phyloP scores from a whole-genome alignment of 768 basidiomycete genomes.

The Leccinum incarnatum region DNA sequence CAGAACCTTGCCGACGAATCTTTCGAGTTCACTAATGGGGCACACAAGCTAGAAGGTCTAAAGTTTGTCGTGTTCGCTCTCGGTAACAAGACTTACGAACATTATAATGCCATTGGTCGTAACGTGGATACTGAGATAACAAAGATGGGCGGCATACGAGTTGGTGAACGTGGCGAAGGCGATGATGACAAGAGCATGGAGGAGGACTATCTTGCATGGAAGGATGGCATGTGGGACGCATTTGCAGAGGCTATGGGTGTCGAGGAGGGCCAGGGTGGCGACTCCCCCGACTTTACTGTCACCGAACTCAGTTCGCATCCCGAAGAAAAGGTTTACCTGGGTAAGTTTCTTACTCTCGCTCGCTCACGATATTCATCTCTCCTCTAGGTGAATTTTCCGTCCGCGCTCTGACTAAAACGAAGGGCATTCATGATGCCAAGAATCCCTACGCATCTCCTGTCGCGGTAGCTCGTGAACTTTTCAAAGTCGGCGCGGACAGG shows the following conservation, averaged over 20 bases:
- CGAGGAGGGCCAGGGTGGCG: constrained; percentile 95
- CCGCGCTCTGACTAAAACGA: constrained; percentile 87
- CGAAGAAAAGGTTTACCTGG: constrained; percentile 89
- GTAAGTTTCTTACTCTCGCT: constrained; percentile 40
- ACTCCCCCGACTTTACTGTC: constrained; percentile 91
- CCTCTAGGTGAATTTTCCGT: constrained; percentile 86
- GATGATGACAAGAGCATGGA: constrained; percentile 99
- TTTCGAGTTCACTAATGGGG: constrained; percentile 83
- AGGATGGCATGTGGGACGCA: constrained; percentile 94
- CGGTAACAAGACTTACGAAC: constrained; percentile 92
- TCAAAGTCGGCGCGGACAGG: constrained; percentile 65
- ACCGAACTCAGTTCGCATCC: constrained; percentile 76
- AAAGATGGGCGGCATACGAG: constrained; percentile 78
- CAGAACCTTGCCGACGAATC: constrained; percentile 86
- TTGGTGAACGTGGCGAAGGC: constrained; percentile 91
- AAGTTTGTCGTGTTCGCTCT: constrained; percentile 95
- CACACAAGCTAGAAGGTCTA: constrained; percentile 72
- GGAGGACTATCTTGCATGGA: constrained; percentile 99
- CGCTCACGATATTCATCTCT: not conserved
- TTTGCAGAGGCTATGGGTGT: constrained; percentile 82
- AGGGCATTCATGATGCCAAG: constrained; percentile 97
- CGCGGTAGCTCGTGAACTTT: constrained; percentile 75
- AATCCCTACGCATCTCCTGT: constrained; percentile 94
- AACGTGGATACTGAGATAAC: constrained; percentile 71
- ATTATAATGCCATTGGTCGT: constrained; percentile 89